Evolutionary conservation across 495 filamentous ascomycete genomes (phyloP), one percentile per base, ranked within the genome.

Genomic region (Tetracladium marchalianum): DNA sequence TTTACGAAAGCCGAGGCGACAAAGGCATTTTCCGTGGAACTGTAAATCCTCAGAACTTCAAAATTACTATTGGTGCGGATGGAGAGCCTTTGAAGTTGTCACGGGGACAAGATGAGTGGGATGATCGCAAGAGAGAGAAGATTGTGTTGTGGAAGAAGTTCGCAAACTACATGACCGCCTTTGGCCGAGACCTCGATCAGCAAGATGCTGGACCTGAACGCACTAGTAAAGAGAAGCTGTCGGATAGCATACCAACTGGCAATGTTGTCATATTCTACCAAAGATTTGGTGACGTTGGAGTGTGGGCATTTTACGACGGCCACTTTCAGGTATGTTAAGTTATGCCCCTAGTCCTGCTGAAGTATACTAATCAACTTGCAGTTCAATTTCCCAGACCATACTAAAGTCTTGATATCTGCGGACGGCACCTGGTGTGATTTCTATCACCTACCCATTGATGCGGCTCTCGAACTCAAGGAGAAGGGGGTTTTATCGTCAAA

Each of bases 351-450:
- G 1, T 38, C n/a, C 42, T 47, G 40, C 13, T 45, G 47, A 48
- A 19, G n/a, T 17, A 35, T 17, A 45, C 11, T 37, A 41, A 56
- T 54, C 50, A 43, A 44, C 44, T 18, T 41, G 37, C 58, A 92
- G 76, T 85, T 95, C 66, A 96, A 98, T 63, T 98, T 96, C 66
- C 89, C 90, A 6, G 92, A 98, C 53, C 92, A 98, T 60, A 96
- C 92, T 24, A 98, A 98, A 61, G 73, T 95, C 19, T 77, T 93
- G 4, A 68, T 95, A 39, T 84, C 86, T 31, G 70, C 77, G 7
- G 78, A 81, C 33, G 86, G 80, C 19, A 82, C 72, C 1, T 85
- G 82, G 75, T 78, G 87, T 52, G 82, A 90, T 62, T 92, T 92
- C 60, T 88, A 85, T 66, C 84, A 87, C 57, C 77, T 94, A 5